Evolutionary conservation across 1,139 yeast species (phyloP).

Genomic region (Diutina mesorugosa): DNA sequence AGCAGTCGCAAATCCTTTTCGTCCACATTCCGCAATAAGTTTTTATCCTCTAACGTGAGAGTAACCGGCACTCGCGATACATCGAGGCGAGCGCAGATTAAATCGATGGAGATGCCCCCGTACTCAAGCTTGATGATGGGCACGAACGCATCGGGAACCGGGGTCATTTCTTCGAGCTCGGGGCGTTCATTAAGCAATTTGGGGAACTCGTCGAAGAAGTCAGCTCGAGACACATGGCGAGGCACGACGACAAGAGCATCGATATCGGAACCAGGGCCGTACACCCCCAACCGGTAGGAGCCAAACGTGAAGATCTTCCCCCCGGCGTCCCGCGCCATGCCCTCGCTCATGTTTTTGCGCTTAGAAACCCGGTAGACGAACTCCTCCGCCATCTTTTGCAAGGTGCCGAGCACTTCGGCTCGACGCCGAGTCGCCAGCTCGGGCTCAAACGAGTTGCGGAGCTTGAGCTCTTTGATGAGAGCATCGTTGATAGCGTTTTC

Average conservation of each 20-base stretch:
- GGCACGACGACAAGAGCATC: conserved; percentile 95
- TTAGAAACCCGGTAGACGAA: conserved; percentile 75
- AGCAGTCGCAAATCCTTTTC: conserved; percentile 81
- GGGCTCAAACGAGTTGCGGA: conserved; percentile 81
- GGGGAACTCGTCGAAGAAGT: conserved; percentile 74
- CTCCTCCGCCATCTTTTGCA: conserved; percentile 65
- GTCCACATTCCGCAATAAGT: conserved; percentile 70
- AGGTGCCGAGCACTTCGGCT: conserved; percentile 52
- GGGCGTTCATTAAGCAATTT: conserved; percentile 52
- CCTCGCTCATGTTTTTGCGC: conserved; percentile 85
- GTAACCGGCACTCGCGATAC: conserved; percentile 69
- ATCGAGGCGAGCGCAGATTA: conserved; percentile 72
- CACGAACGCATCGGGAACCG: conserved; percentile 95
- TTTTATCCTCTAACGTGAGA: conserved; percentile 72
- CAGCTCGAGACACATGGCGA: conserved; percentile 83
- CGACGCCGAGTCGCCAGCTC: conserved; percentile 73
- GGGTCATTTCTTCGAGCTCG: conserved; percentile 78
- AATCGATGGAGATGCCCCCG: conserved; percentile 81
- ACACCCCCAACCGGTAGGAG: conserved; percentile 86
- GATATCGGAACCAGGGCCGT: conserved; percentile 97
- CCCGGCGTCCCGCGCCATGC: conserved; percentile 95
- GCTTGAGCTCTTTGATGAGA: conserved; percentile 65
- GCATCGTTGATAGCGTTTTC: conserved; percentile 67
- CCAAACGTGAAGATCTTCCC: conserved; percentile 95
- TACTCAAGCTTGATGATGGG: conserved; percentile 87